Base-by-base conservation (phyloP, 805 yeast species). In the Ogataea haglerorum region DNA sequence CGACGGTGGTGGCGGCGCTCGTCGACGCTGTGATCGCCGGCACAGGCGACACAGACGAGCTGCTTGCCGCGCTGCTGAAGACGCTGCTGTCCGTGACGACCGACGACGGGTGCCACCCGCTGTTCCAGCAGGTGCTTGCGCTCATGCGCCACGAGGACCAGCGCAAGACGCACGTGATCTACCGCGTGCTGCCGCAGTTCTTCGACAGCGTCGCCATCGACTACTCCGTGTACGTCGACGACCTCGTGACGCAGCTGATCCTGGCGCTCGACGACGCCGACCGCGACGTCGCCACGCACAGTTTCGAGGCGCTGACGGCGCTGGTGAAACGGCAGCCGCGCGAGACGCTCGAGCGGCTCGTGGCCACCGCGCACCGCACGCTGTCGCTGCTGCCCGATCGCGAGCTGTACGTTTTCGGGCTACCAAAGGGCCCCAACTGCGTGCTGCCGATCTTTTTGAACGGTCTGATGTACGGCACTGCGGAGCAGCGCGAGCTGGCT, bases 401-500 rank as follows among this genome's bases (percentile, higher is more conserved):
- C 54, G 88, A 85, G 23, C 63, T 90, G 37, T 77, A 82, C 24
- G 96, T 88, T 0, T 85, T 90, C 62, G 58, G 76, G 47, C 55
- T 79, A 67, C 80, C 95, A 63, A 80, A 80, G 60, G 95, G 98
- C 36, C 95, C 96, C 45, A 80, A 76, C 57, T 84, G 95, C 65
- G 65, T 93, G 28, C 71, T 93, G 52, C 99, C 99, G 21, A 77
- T 95, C 38, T 93, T 93, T 69, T 68, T 88, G 51, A 96, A 91
- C 60, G 98, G 98, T 46, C 75, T 93, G 56, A 87, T 91, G 95
- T 87, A 89, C 63, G 99, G 99, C 49, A 76, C 76, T 38, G 72
- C 78, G 47, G 88, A 81, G 36, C 91, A 84, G 57, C 81, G 93
- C 64, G 97, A 90, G 60, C 67, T 70, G 19, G 77, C 96, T 22